Base-by-base conservation (phyloP, 352 stramenopile genomes). In the Phytophthora kernoviae region DNA sequence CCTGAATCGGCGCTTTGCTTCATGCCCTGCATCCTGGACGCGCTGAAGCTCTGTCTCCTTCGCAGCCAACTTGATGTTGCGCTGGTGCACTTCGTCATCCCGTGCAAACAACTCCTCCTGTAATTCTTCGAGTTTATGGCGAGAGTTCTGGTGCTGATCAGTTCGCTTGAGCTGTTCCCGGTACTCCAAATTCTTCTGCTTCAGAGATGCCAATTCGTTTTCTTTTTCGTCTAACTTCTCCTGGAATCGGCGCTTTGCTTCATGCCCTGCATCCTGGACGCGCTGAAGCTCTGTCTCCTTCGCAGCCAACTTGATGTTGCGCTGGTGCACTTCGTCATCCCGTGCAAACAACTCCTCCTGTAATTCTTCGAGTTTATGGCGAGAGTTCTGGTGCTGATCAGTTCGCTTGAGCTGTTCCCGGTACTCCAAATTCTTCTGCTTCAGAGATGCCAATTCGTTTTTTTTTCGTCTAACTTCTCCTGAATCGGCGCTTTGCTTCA, bases 291-390 rank as follows among this genome's bases (percentile, higher is more conserved):
- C 59, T 51, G 70, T 18, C 3, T 62, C 59, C 34, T 70, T 77
- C n/a, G 54, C 34, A 54, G 40, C 37, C n/a, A 87, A 41, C 22
- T 77, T 66, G 18, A 27, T 53, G 27, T 82, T 62, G 12, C 62
- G 73, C 26, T 75, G 57, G n/a, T 73, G 59, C 39, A 61, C 41
- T 8, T 75, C 54, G 4, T 68, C 56, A 15, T 77, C 68, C 7
- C 66, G 73, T 18, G 62, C 42, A 41, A 65, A 48, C 12, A 80
- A 40, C 27, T 75, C 60, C 24, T 75, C 60, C 63, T 78, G 57
- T 26, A 79, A 33, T 18, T 75, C 60, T 46, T 82, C 66, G 0
- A 87, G 50, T 54, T 83, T 79, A 0, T 56, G 66, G 4, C 49
- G 51, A 59, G 14, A 68, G 42, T 21, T 62, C 68, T 15, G 41